Evolutionary conservation across 176 grass and related monocot genomes (phyloP).

Genomic region (Puya raimondii): DNA sequence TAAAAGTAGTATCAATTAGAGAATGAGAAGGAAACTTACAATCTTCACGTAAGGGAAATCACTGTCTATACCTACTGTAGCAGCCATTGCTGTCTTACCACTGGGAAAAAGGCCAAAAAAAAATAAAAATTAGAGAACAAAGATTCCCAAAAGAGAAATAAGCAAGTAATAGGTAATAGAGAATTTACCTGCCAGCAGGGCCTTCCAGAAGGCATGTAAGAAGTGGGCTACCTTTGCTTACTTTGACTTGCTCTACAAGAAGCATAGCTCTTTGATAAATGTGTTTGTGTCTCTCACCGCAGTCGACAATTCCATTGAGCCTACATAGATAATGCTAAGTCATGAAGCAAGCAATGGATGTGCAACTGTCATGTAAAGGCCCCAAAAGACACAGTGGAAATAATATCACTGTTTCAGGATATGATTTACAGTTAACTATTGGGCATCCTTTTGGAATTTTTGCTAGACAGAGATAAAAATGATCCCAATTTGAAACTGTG

Average conservation of each 20-base stretch:
- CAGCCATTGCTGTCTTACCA: slow-evolving; percentile 68
- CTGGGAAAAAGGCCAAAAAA: slow-evolving; percentile 12
- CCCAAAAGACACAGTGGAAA: background rate
- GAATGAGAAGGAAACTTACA: slow-evolving; percentile 45
- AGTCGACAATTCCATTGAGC: slow-evolving; percentile 83
- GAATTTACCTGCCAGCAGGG: slow-evolving; percentile 56
- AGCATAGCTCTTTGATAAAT: slow-evolving; percentile 82
- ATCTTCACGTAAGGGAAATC: slow-evolving; percentile 95
- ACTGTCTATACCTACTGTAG: slow-evolving; percentile 81
- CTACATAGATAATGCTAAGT: slow-evolving; percentile 19
- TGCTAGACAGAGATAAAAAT: no score
- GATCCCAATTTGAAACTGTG: no score
- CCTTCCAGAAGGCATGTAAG: slow-evolving; percentile 95
- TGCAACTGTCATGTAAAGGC: background rate
- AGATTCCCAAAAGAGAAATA: background rate
- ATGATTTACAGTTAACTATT: no score
- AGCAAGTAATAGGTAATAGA: slow-evolving; percentile 5
- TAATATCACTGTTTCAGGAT: no score
- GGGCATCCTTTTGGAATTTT: no score
- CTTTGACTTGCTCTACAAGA: slow-evolving; percentile 90
- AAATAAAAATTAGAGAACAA: slow-evolving; percentile 11
- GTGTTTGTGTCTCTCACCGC: slow-evolving; percentile 59
- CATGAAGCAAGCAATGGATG: background rate
- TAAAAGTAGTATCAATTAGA: background rate
- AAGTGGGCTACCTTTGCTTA: slow-evolving; percentile 84